Evolutionary conservation across 2,329 filamentous ascomycete species (phyloP).

Genomic region (Colletotrichum tropicale): DNA sequence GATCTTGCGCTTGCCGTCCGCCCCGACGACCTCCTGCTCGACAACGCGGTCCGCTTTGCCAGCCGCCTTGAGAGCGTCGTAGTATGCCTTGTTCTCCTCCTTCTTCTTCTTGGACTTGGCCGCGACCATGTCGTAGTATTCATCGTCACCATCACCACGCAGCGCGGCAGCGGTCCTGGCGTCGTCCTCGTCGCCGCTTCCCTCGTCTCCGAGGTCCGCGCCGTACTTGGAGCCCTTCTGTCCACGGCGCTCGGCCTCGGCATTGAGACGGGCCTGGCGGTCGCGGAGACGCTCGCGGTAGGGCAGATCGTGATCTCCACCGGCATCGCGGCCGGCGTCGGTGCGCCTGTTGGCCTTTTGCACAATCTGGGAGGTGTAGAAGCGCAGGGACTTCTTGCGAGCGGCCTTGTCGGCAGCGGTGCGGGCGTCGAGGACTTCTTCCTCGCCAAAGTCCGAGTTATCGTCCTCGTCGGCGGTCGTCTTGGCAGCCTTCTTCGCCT

Average conservation of each 20-base stretch:
- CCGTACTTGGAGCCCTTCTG: constrained; percentile 66
- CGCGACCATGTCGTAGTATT: constrained; percentile 91
- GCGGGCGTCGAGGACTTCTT: constrained; percentile 76
- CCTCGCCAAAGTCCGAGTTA: constrained; percentile 92
- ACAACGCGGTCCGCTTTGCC: constrained; percentile 68
- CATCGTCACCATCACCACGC: constrained; percentile 64
- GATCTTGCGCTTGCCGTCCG: constrained; percentile 91
- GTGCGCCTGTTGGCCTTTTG: constrained; percentile 91
- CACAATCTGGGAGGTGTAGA: constrained; percentile 97
- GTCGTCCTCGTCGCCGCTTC: constrained; percentile 71
- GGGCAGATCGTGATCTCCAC: constrained; percentile 83
- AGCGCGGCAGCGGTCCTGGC: constrained; percentile 54
- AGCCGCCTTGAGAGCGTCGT: constrained; percentile 62
- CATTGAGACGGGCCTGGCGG: constrained; percentile 82
- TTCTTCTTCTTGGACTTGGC: constrained; percentile 72
- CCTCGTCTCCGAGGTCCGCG: constrained; percentile 64
- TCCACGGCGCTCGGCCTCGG: constrained; percentile 86
- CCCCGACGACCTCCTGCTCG: constrained; percentile 71
- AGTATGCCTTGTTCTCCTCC: constrained; percentile 69
- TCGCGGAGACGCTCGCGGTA: constrained; percentile 89
- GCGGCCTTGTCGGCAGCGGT: constrained; percentile 86
- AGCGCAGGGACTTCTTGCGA: constrained; percentile 90
- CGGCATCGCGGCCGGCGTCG: constrained; percentile 72
- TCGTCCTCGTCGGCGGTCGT: constrained; percentile 52
- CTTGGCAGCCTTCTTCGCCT: constrained; percentile 45